A percentile compares a stretch with the other conserved stretches of the same genome.
These are phyloP conservation scores for Saccharomycopsis phalli DNA, from an alignment of 1,139 yeast species.

Conservation along the genomic window DNA sequence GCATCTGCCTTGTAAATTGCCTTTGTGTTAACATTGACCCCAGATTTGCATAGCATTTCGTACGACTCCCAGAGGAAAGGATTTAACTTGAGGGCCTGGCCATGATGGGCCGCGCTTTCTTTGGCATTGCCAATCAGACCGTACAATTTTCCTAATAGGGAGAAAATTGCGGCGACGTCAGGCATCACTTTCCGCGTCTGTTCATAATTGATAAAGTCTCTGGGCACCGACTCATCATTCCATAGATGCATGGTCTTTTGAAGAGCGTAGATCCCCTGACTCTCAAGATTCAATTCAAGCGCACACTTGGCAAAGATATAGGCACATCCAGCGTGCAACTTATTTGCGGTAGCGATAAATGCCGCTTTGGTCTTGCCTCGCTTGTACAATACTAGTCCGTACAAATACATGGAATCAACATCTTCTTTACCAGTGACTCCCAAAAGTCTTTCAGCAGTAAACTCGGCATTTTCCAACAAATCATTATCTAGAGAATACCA, in stretches of 20 bases:
- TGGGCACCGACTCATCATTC: conserved; percentile 21
- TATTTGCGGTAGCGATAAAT: conserved; percentile 38
- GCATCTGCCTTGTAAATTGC: conserved; percentile 41
- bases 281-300: conserved; percentile 42
- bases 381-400: conserved; percentile 52
- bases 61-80: conserved; percentile 86
- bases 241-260: conserved; percentile 33
- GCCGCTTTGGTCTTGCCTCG: conserved; percentile 53
- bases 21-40: conserved; percentile 56
- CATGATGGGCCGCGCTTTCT: conserved; percentile 58
- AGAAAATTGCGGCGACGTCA: conserved; percentile 55
- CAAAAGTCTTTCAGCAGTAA: conserved; percentile 67
- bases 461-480: conserved; percentile 63
- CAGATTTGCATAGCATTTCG: conserved; percentile 64
- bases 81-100: conserved; percentile 59
- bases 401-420: conserved; percentile 50
- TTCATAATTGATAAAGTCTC: conserved; percentile 1
- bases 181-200: conserved; percentile 31
- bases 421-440: conserved; percentile 35
- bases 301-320: conserved; percentile 64
- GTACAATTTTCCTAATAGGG: conserved; percentile 65
- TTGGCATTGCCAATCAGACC: conserved; percentile 48
- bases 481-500: conserved; percentile 68
- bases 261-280: conserved; percentile 59
- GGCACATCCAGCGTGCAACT: conserved; percentile 59